Percentiles rank a stretch among this genome's conserved stretches.
These are phyloP conservation scores for Thelephora aurantiotincta DNA, from an alignment of 768 basidiomycete genomes.

Conservation along the genomic window DNA sequence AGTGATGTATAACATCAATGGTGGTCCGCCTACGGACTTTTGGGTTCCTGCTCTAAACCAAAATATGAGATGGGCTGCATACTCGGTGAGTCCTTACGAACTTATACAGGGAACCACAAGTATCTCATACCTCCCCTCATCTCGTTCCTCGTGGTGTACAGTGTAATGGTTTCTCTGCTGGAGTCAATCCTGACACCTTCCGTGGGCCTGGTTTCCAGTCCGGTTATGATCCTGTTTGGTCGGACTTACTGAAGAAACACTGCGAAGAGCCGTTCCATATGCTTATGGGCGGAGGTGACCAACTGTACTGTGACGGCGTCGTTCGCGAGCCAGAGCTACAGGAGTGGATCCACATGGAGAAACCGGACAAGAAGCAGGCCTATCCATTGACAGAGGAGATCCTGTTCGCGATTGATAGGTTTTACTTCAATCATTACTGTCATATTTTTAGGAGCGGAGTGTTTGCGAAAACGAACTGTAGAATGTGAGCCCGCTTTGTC, in stretches of 20 bases:
- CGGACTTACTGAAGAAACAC: conserved; percentile 80
- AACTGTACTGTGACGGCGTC: conserved; percentile 75
- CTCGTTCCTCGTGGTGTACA: conserved; percentile 12
- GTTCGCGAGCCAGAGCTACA: conserved; percentile 82
- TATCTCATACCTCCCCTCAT: conserved; percentile 1
- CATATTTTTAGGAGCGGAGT: conserved; percentile 75
- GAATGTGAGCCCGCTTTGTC: conserved; percentile 47
- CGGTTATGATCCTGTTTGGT: conserved; percentile 89
- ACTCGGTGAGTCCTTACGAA: conserved; percentile 42
- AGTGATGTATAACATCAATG: conserved; percentile 72
- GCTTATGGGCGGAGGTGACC: conserved; percentile 91
- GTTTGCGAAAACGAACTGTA: conserved; percentile 81
- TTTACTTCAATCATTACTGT: conserved; percentile 88
- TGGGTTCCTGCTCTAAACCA: conserved; percentile 67
- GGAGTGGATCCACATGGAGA: conserved; percentile 60
- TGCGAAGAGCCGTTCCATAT: conserved; percentile 70
- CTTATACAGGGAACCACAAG: not conserved
- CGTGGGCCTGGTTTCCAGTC: conserved; percentile 64
- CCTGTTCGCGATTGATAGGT: conserved; percentile 63
- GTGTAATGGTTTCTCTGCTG: conserved; percentile 85
- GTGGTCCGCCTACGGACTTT: conserved; percentile 65
- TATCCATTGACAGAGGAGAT: conserved; percentile 62
- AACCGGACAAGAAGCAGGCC: conserved; percentile 41
- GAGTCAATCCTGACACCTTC: conserved; percentile 83
- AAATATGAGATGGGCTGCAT: conserved; percentile 85